phyloP scores from a whole-genome alignment of 2,329 filamentous ascomycete genomes.

The Beauveria brongniartii region DNA sequence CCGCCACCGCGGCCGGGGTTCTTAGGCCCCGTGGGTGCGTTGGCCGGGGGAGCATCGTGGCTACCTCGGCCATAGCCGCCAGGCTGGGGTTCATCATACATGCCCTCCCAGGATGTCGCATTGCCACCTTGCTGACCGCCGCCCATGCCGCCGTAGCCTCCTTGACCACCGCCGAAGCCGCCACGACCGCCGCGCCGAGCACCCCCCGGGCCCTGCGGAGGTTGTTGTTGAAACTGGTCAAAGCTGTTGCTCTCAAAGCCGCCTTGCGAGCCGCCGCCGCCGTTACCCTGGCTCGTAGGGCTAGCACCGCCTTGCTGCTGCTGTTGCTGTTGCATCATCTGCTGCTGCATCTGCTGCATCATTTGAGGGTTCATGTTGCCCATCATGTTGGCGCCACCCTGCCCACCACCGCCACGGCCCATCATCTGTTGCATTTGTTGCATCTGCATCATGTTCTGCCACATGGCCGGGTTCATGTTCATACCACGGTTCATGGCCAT shows the following conservation, averaged over 20 bases:
- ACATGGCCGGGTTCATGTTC: conserved; percentile 67
- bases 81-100: conserved; percentile 92
- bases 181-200: conserved; percentile 10
- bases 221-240: conserved; percentile 14
- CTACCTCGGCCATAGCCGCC: conserved; percentile 33
- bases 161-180: conserved; percentile 9
- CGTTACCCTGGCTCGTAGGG: conserved; percentile 6
- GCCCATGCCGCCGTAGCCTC: conserved; percentile 20
- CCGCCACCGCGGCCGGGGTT: conserved; percentile 79
- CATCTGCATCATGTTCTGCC: conserved; percentile 70
- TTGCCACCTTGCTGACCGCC: conserved; percentile 40
- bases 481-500: conserved; percentile 76
- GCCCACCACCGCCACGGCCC: conserved; percentile 29
- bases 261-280: conserved; percentile 20
- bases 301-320: conserved; percentile 7
- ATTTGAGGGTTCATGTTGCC: conserved; percentile 40
- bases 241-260: conserved; percentile 10
- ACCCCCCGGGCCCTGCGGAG: conserved; percentile 6
- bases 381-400: conserved; percentile 32
- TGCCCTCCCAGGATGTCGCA: conserved; percentile 90
- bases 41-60: conserved; percentile 41
- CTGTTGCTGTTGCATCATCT: conserved; percentile 19
- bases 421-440: conserved; percentile 58
- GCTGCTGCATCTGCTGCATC: conserved; percentile 43
- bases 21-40: conserved; percentile 86